phyloP scores from a whole-genome alignment of 371 early-diverging fungal genomes.

The Rhizopus sp. region DNA sequence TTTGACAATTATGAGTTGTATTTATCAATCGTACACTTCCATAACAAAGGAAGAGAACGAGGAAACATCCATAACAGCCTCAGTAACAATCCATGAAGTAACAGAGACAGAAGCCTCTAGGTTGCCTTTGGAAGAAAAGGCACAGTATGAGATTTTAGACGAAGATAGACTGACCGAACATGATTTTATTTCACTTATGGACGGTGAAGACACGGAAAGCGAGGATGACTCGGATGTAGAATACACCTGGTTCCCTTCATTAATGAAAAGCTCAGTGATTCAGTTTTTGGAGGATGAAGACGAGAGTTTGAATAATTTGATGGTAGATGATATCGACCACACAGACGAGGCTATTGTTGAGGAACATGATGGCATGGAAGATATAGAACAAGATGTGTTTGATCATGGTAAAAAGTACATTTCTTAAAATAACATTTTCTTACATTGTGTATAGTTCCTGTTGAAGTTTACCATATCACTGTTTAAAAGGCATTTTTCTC shows the following conservation, averaged over 20 bases:
- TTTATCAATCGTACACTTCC: neutral
- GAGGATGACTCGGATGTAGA: conserved; percentile 24
- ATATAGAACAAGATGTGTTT: neutral
- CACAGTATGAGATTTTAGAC: conserved; percentile 20
- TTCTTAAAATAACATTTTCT: neutral
- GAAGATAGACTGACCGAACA: conserved; percentile 17
- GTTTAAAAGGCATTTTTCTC: conserved; percentile 2
- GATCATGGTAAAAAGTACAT: conserved; percentile 3
- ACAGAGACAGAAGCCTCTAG: conserved; percentile 13
- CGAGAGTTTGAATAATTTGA: conserved; percentile 4
- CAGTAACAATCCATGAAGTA: conserved; percentile 17
- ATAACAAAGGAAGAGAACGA: neutral
- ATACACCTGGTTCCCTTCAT: conserved; percentile 27
- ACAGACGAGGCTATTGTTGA: neutral
- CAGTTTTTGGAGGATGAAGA: conserved; percentile 24
- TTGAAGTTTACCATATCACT: conserved; percentile 16
- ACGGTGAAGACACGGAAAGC: conserved; percentile 8
- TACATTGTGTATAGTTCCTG: conserved; percentile 5
- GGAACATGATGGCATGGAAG: neutral
- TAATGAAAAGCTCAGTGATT: conserved; percentile 18
- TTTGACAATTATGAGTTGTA: too few species aligned
- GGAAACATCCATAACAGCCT: neutral
- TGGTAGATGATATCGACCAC: conserved; percentile 14
- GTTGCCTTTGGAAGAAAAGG: neutral
- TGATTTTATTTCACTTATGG: conserved; percentile 22